Evolutionary conservation across 1,284 basidiomycete genomes (phyloP).

Genomic region (Phellopilus nigrolimitatus): DNA sequence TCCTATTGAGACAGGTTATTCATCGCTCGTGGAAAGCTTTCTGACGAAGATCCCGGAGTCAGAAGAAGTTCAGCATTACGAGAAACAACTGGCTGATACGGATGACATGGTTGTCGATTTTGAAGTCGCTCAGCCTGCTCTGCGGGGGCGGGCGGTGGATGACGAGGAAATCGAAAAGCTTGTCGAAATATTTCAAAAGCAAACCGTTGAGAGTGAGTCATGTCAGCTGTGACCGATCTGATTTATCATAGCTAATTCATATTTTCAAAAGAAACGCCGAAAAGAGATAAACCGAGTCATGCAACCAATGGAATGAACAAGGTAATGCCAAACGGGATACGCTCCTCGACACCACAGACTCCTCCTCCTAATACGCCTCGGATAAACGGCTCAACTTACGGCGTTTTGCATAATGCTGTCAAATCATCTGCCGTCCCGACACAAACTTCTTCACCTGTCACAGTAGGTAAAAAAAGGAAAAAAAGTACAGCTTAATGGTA

Average conservation of each 20-base stretch:
- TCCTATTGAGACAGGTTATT: constrained; percentile 71
- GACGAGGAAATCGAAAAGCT: constrained; percentile 45
- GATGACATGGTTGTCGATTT: constrained; percentile 25
- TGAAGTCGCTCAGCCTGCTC: constrained; percentile 13
- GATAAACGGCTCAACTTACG: background rate
- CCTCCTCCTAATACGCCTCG: constrained; percentile 1
- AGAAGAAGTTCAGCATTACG: constrained; percentile 33
- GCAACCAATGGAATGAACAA: constrained; percentile 21
- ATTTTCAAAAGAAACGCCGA: constrained; percentile 14
- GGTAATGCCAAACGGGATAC: constrained; percentile 23
- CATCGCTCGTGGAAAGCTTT: constrained; percentile 65
- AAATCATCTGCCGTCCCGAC: constrained; percentile 19
- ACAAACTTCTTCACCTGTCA: constrained; percentile 24
- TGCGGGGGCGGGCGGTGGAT: constrained; percentile 35
- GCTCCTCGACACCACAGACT: constrained; percentile 4
- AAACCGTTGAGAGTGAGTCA: constrained; percentile 40
- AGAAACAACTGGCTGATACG: constrained; percentile 31
- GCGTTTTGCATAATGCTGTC: background rate
- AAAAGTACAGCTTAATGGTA: constrained; percentile 29
- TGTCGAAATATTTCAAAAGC: constrained; percentile 45
- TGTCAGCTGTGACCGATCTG: constrained; percentile 5
- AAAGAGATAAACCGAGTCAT: constrained; percentile 27
- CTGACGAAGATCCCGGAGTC: constrained; percentile 36
- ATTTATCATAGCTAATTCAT: background rate
- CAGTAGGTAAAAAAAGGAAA: constrained; percentile 36